Conservation (phyloP, 768 basidiomycete genomes). For the Mycena pura region DNA sequence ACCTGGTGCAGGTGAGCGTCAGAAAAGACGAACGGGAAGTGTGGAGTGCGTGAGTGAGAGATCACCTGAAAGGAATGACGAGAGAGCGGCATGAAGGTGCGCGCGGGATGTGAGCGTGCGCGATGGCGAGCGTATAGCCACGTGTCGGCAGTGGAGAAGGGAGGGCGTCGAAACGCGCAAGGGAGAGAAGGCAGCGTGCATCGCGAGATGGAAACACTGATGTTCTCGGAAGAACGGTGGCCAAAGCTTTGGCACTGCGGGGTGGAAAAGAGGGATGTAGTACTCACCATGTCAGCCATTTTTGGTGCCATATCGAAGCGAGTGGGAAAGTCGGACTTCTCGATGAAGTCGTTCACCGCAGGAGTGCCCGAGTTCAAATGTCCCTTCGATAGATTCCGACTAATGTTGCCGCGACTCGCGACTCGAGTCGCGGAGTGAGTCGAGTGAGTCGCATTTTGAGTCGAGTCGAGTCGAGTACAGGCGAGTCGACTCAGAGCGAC, state of each 20-base stretch:
- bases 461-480: too few relatives aligned
- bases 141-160: too few relatives aligned
- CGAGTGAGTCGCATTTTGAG: too few relatives aligned
- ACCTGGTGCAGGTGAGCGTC: slow-evolving; percentile 16
- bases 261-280: neutral
- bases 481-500: too few relatives aligned
- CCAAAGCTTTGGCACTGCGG: neutral
- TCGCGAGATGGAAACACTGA: too few relatives aligned
- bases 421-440: too few relatives aligned
- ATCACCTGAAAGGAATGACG: neutral
- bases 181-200: too few relatives aligned
- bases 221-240: too few relatives aligned
- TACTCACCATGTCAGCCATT: slow-evolving; percentile 24
- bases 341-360: slow-evolving; percentile 27
- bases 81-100: neutral
- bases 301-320: slow-evolving; percentile 19
- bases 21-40: neutral
- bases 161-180: too few relatives aligned
- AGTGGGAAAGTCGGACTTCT: slow-evolving; percentile 27
- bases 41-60: neutral
- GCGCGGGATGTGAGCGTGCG: too few relatives aligned
- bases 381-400: slow-evolving; percentile 28
- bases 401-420: too few relatives aligned
- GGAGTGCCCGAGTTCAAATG: neutral
- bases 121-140: too few relatives aligned